Evolutionary conservation across 257 asterid species (phyloP).

Genomic region (Petunia axillaris): DNA sequence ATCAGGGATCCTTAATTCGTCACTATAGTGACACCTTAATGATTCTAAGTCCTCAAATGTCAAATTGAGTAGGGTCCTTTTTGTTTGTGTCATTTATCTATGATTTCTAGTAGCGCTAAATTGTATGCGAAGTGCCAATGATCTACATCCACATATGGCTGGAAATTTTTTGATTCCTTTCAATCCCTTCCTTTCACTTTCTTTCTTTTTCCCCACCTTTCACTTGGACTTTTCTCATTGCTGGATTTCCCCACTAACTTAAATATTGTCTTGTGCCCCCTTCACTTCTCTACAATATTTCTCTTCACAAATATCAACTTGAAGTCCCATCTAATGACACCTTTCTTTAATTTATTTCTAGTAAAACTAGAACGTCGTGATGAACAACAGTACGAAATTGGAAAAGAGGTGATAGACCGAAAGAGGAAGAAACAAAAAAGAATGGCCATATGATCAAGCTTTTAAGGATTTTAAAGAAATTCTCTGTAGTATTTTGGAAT

Average conservation of each 20-base stretch:
- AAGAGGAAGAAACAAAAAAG: not conserved
- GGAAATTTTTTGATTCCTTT: not conserved
- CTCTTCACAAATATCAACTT: not conserved
- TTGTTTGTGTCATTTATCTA: not conserved
- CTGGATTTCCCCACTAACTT: not conserved
- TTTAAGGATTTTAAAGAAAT: not conserved
- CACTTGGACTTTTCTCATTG: not conserved
- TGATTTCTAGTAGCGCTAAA: not conserved
- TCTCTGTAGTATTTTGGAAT: constrained; percentile 1
- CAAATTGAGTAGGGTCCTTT: constrained; percentile 18
- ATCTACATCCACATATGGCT: not conserved
- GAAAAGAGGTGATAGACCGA: not conserved
- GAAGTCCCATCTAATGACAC: not conserved
- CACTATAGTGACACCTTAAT: constrained; percentile 15
- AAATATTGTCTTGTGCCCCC: not conserved
- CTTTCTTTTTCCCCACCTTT: not conserved
- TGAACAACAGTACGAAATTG: not conserved
- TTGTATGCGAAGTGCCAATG: not conserved
- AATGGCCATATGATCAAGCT: not conserved
- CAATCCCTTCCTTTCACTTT: not conserved
- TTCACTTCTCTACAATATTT: not conserved
- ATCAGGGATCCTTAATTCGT: not conserved
- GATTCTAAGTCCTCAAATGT: not conserved
- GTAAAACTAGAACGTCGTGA: not conserved
- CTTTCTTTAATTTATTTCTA: not conserved